Evolutionary conservation across 345 rosid genomes (phyloP), one percentile per base, ranked within the genome.

Genomic region (Cardamine occulta): DNA sequence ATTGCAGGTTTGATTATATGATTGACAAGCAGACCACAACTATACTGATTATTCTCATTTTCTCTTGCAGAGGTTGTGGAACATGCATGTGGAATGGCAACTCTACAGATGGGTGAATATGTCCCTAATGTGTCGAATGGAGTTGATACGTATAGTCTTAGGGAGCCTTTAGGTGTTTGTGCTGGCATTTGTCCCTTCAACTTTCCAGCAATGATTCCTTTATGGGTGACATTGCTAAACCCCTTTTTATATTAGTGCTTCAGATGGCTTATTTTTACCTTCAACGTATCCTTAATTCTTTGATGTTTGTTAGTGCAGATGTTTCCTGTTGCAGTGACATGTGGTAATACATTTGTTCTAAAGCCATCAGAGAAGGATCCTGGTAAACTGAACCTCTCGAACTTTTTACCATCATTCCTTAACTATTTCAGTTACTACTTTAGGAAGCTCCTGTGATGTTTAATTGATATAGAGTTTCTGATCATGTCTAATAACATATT

Each of bases 301-400:
- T 23, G 1, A 14, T 77, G 26, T 24, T n/a, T 66, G 74, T 85
- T 67, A 6, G 59, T 82, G 82, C 89, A 94, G 99, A 94, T 92
- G 97, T 92, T 94, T 71, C 99, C 99, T 0, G 71, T 94, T 62
- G 97, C 99, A 8, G 91, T 88, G 68, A 88, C 98, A 12, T 88
- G 99, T 79, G 99, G 99, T 37, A 94, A 94, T 80, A 94, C 99
- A 26, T 90, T 80, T 87, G 80, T 94, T 70, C 80, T 91, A 58
- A 94, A 94, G 90, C 99, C 97, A 79, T 91, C 99, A 2, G 99
- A 94, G 81, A 94, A 94, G 81, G 98, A 91, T 82, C 98, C 98
- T 5, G 98, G 98, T 88, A 70, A 84, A 17, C 23, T 21, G 23
- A 21, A 21, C 23, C 23, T 21, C 23, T 21, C 23, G 23, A 21